Conservation (phyloP, 495 filamentous ascomycete species). For the Cercophora sp. region DNA sequence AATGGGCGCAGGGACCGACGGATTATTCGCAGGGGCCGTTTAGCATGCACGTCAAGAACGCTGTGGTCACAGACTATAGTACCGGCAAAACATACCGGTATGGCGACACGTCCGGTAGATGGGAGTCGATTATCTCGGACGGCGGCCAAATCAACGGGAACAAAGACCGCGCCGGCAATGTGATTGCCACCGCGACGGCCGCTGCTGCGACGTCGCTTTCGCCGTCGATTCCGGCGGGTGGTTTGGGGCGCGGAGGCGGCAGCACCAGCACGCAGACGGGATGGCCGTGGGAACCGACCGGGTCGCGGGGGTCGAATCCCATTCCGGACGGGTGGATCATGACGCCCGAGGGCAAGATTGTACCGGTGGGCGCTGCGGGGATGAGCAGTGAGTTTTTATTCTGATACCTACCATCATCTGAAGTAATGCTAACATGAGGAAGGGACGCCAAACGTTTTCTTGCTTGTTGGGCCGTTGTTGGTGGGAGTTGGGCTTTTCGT, state of each 20-base stretch:
- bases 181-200: slow-evolving; percentile 46
- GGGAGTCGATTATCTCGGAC: slow-evolving; percentile 56
- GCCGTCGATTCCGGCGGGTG: slow-evolving; percentile 43
- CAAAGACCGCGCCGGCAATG: slow-evolving; percentile 38
- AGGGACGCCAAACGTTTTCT: slow-evolving; percentile 1
- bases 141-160: slow-evolving; percentile 60
- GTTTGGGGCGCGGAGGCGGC: slow-evolving; percentile 62
- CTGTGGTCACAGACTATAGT: slow-evolving; percentile 83
- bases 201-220: slow-evolving; percentile 33
- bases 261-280: slow-evolving; percentile 49
- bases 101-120: slow-evolving; percentile 67
- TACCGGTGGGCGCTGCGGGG: slow-evolving; percentile 57
- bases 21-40: slow-evolving; percentile 78
- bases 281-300: slow-evolving; percentile 57
- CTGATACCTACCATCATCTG: too few species aligned
- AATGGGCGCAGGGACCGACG: slow-evolving; percentile 81
- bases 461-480: slow-evolving; percentile 1
- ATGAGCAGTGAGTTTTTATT: too few species aligned
- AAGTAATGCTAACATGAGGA: background rate
- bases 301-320: slow-evolving; percentile 35
- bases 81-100: slow-evolving; percentile 82
- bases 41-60: slow-evolving; percentile 74
- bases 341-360: slow-evolving; percentile 63
- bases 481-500: too few species aligned
- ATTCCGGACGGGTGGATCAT: slow-evolving; percentile 73